Evolutionary conservation across 2,329 filamentous ascomycete species (phyloP), one percentile per base, ranked within the genome.

Genomic region (Chaetothyriales sp.): DNA sequence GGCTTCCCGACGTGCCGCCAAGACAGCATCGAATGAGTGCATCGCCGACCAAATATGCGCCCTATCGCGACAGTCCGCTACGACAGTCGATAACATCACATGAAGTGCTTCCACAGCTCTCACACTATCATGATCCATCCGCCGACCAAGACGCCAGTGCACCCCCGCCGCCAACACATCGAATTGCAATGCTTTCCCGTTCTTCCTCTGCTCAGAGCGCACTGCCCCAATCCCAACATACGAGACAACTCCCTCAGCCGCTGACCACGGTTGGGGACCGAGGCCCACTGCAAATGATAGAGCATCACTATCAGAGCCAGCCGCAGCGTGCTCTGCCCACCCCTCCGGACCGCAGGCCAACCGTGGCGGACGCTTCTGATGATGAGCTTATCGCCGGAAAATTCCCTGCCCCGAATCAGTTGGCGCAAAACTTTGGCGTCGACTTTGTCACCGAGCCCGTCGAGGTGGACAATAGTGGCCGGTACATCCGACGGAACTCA

Each of bases 101-200:
- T 18, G 59, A 63, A n/a, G 53, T 61, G 29, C 52, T 53, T 46
- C 55, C 51, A 28, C 50, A 52, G 4, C 51, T 46, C 10, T 46
- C 56, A 22, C 54, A 55, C 13, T 53, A 57, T 19, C 25, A 50
- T 46, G 50, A 56, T 48, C 54, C 50, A 47, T 48, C 33, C 46
- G 13, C 47, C 53, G 8, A 50, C 49, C n/a, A 54, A 52, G 44
- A 40, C 20, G 9, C 29, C 47, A 18, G 7, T 49, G 64, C 65
- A 28, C 66, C 66, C 25, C 61, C 56, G 18, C 66, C 67, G 54
- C 60, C 64, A 18, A 51, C 50, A 19, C 51, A 52, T 4, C 48
- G 55, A 45, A 43, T 53, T n/a, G 40, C 50, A 33, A 47, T 44
- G 20, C 47, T 50, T 9, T 10, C 18, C 18, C 22, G 28, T 7